phyloP scores from a whole-genome alignment of 495 filamentous ascomycete species.

The Daldinia bambusicola region DNA sequence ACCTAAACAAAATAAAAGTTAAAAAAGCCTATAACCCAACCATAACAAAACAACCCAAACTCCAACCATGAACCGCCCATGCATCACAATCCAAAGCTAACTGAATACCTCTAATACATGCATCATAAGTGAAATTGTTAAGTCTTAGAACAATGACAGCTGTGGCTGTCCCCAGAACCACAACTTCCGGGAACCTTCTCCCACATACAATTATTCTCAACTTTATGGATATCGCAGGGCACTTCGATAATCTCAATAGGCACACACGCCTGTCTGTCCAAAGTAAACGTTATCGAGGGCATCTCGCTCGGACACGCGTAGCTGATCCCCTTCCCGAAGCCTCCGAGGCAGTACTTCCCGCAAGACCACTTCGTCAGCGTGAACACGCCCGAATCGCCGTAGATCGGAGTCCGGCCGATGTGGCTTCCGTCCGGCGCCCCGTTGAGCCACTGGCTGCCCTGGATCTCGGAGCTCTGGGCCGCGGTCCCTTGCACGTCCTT shows the following conservation, averaged over 20 bases:
- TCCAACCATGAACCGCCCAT: background rate
- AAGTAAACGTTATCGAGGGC: slow-evolving; percentile 16
- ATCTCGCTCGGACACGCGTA: slow-evolving; percentile 24
- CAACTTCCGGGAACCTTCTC: slow-evolving; percentile 20
- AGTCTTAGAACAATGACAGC: slow-evolving; percentile 18
- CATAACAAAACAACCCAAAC: background rate
- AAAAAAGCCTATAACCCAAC: background rate
- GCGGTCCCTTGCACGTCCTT: slow-evolving; percentile 21
- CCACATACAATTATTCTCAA: slow-evolving; percentile 33
- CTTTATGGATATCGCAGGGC: slow-evolving; percentile 19
- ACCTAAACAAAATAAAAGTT: too few species aligned
- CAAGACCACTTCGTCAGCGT: slow-evolving; percentile 28
- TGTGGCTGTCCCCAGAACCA: slow-evolving; percentile 4
- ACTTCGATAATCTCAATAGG: slow-evolving; percentile 27
- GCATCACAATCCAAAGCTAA: background rate
- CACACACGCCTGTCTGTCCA: slow-evolving; percentile 22
- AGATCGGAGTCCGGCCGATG: slow-evolving; percentile 14
- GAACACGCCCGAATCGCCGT: slow-evolving; percentile 22
- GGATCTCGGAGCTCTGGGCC: slow-evolving; percentile 14
- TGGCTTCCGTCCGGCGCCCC: slow-evolving; percentile 21
- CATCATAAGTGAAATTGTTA: background rate
- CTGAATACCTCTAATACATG: background rate
- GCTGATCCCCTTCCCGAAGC: slow-evolving; percentile 15
- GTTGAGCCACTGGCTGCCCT: slow-evolving; percentile 27
- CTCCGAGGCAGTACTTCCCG: slow-evolving; percentile 27